Conservation (phyloP, 2,329 filamentous ascomycete species). For the Diaporthe sp. region DNA sequence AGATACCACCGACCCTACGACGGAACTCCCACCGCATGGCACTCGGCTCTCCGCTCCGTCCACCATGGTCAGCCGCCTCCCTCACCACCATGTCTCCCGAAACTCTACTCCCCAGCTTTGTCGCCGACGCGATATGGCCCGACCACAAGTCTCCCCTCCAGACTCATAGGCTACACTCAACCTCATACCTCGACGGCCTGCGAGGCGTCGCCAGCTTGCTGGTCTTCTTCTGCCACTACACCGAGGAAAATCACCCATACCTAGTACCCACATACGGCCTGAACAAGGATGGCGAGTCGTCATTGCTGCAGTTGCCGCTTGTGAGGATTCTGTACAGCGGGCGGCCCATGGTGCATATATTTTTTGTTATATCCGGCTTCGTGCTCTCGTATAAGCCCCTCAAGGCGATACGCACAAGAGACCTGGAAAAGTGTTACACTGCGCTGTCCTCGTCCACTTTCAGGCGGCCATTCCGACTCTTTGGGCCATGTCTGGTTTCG, state of each 20-base stretch:
- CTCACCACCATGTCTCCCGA: constrained; percentile 42
- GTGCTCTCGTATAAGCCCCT: constrained; percentile 62
- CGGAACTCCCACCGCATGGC: not conserved
- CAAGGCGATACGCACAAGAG: constrained; percentile 55
- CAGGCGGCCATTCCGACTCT: constrained; percentile 61
- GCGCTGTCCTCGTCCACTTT: constrained; percentile 63
- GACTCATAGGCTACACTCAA: constrained; percentile 53
- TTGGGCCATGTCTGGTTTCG: constrained; percentile 60
- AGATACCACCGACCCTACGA: not conserved
- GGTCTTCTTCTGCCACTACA: constrained; percentile 64
- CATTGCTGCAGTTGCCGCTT: constrained; percentile 60
- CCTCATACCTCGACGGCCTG: constrained; percentile 64
- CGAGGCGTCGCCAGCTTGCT: constrained; percentile 64
- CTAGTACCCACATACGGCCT: constrained; percentile 54
- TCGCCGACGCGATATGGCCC: constrained; percentile 50
- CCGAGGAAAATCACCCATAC: constrained; percentile 56
- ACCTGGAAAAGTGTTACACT: constrained; percentile 54
- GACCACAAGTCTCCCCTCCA: constrained; percentile 46
- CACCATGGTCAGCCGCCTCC: constrained; percentile 34
- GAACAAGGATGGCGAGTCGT: constrained; percentile 51
- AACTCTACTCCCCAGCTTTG: constrained; percentile 52
- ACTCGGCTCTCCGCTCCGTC: constrained; percentile 24
- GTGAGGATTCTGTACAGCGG: constrained; percentile 60
- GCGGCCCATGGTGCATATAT: constrained; percentile 64
- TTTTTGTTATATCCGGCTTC: constrained; percentile 67